phyloP scores from a whole-genome alignment of 2,329 filamentous ascomycete genomes.

The Penicillium concentricum region DNA sequence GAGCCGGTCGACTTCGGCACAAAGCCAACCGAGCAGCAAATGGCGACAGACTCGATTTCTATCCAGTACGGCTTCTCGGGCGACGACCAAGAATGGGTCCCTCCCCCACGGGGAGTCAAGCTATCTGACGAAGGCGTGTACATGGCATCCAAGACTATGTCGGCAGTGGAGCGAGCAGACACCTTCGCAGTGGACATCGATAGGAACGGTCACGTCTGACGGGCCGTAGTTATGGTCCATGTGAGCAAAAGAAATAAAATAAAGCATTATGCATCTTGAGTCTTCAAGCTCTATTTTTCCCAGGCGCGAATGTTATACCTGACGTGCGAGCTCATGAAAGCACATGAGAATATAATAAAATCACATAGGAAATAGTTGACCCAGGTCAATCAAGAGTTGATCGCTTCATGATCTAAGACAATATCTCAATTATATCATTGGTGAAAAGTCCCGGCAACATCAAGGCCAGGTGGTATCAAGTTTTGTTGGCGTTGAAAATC shows the following conservation, averaged over 20 bases:
- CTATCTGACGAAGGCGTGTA: no score
- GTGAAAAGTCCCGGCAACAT: neutral
- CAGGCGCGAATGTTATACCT: neutral
- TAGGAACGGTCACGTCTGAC: no score
- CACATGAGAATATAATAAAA: neutral
- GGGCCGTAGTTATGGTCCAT: no score
- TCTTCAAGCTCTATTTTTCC: neutral
- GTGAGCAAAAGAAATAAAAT: neutral
- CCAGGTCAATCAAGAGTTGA: neutral
- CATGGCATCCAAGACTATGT: no score
- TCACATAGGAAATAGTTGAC: neutral
- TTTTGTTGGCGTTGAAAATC: neutral
- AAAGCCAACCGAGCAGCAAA: no score
- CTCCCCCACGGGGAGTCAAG: no score
- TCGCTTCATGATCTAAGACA: neutral
- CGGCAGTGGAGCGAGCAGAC: no score
- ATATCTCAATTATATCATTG: neutral
- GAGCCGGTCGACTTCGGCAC: no score
- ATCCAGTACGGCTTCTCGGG: no score
- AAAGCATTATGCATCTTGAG: neutral
- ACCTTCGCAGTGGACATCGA: no score
- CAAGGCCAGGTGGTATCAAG: conserved; percentile 4
- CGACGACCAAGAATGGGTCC: no score
- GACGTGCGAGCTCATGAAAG: neutral
- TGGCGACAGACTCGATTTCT: no score